These are phyloP conservation scores for Vitis amurensis DNA, from an alignment of 164 flowering plant species.

Conservation along the genomic window DNA sequence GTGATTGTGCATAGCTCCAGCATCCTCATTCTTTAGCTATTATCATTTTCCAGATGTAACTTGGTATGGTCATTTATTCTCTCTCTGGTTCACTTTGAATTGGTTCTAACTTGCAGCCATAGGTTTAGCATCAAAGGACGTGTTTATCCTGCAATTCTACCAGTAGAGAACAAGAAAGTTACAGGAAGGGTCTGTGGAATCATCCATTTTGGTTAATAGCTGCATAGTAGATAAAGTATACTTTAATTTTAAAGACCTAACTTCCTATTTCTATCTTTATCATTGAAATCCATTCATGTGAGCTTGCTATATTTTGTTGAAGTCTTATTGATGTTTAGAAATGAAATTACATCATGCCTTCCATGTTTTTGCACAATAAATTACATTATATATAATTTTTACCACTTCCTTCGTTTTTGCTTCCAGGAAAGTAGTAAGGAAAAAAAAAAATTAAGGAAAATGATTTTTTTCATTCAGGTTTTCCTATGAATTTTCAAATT, in stretches of 20 bases:
- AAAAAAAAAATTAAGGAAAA: too few relatives aligned
- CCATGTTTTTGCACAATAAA: too few relatives aligned
- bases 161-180: constrained; percentile 57
- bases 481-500: too few relatives aligned
- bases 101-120: constrained; percentile 47
- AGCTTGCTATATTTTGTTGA: neutral
- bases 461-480: too few relatives aligned
- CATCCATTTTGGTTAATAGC: neutral
- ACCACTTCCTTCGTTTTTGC: too few relatives aligned
- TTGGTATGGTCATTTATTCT: neutral
- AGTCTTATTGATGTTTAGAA: neutral
- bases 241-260: neutral
- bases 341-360: neutral
- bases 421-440: too few relatives aligned
- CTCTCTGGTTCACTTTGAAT: neutral
- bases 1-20: neutral
- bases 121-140: constrained; percentile 90
- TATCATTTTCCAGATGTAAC: neutral
- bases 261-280: neutral
- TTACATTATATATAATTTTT: too few relatives aligned
- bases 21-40: neutral
- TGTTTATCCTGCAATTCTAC: constrained; percentile 93
- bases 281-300: neutral
- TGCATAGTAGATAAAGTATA: neutral
- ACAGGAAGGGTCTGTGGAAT: constrained; percentile 58